Percentiles rank a stretch among this genome's conserved stretches.
Evolutionary conservation across 139 green algal species (phyloP).

Genomic region (Chlorella sp.): DNA sequence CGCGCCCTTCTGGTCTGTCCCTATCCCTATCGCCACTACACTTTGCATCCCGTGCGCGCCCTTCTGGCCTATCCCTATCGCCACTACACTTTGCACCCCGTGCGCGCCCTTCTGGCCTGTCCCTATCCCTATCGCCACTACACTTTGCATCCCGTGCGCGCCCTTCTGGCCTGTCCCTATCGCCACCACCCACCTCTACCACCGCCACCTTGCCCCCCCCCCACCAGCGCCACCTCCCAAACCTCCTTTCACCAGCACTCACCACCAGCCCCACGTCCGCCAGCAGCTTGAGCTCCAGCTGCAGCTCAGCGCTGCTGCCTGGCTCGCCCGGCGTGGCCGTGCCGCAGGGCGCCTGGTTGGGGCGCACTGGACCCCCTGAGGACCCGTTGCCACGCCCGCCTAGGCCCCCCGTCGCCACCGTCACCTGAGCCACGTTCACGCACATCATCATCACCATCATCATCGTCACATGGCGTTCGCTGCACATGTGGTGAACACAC

Average conservation of each 20-base stretch:
- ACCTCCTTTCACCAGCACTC: too few relatives aligned
- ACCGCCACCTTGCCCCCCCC: too few relatives aligned
- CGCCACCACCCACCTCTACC: too few relatives aligned
- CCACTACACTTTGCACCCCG: neutral
- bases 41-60: neutral
- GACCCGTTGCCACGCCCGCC: neutral
- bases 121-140: too few relatives aligned
- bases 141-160: too few relatives aligned
- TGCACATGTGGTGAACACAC: too few relatives aligned
- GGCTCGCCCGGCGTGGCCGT: neutral
- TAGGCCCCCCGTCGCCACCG: neutral
- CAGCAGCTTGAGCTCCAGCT: conserved; percentile 41
- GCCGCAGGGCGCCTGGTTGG: neutral
- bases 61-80: neutral
- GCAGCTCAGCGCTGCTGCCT: neutral
- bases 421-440: too few relatives aligned
- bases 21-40: neutral
- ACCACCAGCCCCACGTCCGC: conserved; percentile 59
- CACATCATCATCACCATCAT: too few relatives aligned
- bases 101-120: too few relatives aligned
- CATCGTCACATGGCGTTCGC: too few relatives aligned
- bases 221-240: too few relatives aligned
- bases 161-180: too few relatives aligned
- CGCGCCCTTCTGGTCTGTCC: neutral
- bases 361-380: neutral